A percentile compares a stretch with the other conserved stretches of the same genome.
Evolutionary conservation across 441 rosid genomes (phyloP).

Genomic region (Hura crepitans): DNA sequence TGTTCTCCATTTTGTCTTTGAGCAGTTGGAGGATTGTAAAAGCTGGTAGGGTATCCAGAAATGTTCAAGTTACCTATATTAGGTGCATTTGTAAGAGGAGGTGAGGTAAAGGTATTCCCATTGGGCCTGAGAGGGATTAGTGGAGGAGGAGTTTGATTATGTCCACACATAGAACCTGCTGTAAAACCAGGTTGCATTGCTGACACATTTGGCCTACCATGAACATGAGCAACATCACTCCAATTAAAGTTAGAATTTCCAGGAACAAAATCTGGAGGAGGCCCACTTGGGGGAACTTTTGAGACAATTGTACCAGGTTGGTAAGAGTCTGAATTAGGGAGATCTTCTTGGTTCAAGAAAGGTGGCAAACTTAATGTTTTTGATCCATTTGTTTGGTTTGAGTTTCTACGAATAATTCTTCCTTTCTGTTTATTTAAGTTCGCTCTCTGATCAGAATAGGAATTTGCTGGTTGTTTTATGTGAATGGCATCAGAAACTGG

Average conservation of each 20-base stretch:
- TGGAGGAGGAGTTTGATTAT: slow-evolving; percentile 11
- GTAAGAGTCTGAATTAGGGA: slow-evolving; percentile 19
- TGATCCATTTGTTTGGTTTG: slow-evolving; percentile 23
- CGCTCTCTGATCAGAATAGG: slow-evolving; percentile 23
- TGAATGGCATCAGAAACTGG: slow-evolving; percentile 21
- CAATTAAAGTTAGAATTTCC: slow-evolving; percentile 24
- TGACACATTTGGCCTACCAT: slow-evolving; percentile 27
- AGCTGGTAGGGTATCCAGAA: slow-evolving; percentile 19
- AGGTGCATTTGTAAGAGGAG: slow-evolving; percentile 18
- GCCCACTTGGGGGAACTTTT: slow-evolving; percentile 23
- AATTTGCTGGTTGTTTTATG: slow-evolving; percentile 23
- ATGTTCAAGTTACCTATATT: slow-evolving; percentile 26
- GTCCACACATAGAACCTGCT: slow-evolving; percentile 13
- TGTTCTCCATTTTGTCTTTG: slow-evolving; percentile 26
- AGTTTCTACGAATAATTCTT: slow-evolving; percentile 19
- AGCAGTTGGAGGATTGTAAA: slow-evolving; percentile 24
- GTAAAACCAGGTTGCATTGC: slow-evolving; percentile 20
- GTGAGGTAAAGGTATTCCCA: slow-evolving; percentile 1
- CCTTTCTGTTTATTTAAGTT: slow-evolving; percentile 23
- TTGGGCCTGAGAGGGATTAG: slow-evolving; percentile 2
- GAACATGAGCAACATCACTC: slow-evolving; percentile 25
- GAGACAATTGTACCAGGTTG: slow-evolving; percentile 26
- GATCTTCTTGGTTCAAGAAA: slow-evolving; percentile 27
- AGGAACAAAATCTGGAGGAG: slow-evolving; percentile 22
- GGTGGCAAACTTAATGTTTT: slow-evolving; percentile 7